Percentiles rank a stretch among this genome's conserved stretches.
Conservation (phyloP, 805 yeast species). For the Teunomyces cretensis region DNA sequence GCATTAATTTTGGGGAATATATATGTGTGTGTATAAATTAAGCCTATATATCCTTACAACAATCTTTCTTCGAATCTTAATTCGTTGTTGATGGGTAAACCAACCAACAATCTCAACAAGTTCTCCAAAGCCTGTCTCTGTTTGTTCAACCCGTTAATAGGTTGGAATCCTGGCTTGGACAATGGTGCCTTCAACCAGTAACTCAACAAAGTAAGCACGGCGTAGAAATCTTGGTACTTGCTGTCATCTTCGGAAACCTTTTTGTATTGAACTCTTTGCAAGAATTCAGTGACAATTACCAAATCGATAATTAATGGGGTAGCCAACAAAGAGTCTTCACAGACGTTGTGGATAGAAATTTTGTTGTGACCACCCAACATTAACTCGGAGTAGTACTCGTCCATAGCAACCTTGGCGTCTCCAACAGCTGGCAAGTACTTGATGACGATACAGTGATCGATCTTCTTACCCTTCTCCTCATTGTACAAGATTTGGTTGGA, state of each 20-base stretch:
- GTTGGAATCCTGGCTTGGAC: conserved; percentile 84
- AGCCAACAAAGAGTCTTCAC: conserved; percentile 94
- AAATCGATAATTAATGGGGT: conserved; percentile 92
- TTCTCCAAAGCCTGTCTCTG: conserved; percentile 93
- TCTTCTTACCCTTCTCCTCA: conserved; percentile 69
- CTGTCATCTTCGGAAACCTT: conserved; percentile 43
- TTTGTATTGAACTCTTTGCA: conserved; percentile 81
- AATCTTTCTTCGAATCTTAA: conserved; percentile 93
- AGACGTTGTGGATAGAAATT: conserved; percentile 89
- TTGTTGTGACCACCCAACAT: conserved; percentile 98
- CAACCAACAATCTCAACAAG: conserved; percentile 83
- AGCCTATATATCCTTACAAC: conserved; percentile 14
- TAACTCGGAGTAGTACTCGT: conserved; percentile 93
- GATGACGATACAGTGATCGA: conserved; percentile 94
- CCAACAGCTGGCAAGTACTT: conserved; percentile 94
- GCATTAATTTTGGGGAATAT: too few relatives aligned
- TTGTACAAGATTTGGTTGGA: conserved; percentile 84
- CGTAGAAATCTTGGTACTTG: conserved; percentile 67
- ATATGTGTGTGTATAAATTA: too few relatives aligned
- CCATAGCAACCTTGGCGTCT: conserved; percentile 97
- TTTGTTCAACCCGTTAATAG: conserved; percentile 91
- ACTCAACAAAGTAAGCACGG: conserved; percentile 81
- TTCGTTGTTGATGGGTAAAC: conserved; percentile 87
- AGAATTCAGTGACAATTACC: conserved; percentile 85
- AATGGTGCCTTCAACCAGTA: conserved; percentile 98